phyloP scores from a whole-genome alignment of 164 flowering plant genomes.

The Nymphaea colorata region DNA sequence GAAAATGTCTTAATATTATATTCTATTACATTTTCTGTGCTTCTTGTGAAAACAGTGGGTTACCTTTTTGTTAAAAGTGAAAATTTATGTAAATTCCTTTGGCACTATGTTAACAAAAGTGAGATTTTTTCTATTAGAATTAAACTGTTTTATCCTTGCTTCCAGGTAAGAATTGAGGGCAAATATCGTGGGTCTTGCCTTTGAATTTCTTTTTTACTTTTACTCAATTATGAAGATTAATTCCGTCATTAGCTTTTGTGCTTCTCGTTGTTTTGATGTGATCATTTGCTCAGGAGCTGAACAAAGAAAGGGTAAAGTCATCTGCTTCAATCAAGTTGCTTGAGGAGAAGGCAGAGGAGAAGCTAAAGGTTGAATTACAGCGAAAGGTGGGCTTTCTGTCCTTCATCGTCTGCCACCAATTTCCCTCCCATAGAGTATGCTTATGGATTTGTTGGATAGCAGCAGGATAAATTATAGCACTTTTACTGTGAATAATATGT shows the following conservation, averaged over 20 bases:
- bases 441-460: background rate
- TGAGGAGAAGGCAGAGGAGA: slow-evolving; percentile 74
- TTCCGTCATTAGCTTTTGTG: background rate
- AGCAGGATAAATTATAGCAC: background rate
- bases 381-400: slow-evolving; percentile 41
- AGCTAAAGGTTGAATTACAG: slow-evolving; percentile 61
- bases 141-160: too few species aligned
- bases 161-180: background rate
- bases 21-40: too few species aligned
- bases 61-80: too few species aligned
- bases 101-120: too few species aligned
- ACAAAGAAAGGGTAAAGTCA: slow-evolving; percentile 66
- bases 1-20: too few species aligned
- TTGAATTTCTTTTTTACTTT: background rate
- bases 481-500: background rate
- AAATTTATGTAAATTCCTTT: too few species aligned
- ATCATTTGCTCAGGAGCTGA: slow-evolving; percentile 48
- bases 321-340: slow-evolving; percentile 62
- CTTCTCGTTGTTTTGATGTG: background rate
- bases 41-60: too few species aligned
- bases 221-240: too few species aligned
- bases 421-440: background rate
- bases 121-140: too few species aligned
- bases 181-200: background rate
- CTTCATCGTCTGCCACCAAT: background rate